Evolutionary conservation across 2,329 filamentous ascomycete species (phyloP).

Genomic region (Aspergillus ochraceoroseus): DNA sequence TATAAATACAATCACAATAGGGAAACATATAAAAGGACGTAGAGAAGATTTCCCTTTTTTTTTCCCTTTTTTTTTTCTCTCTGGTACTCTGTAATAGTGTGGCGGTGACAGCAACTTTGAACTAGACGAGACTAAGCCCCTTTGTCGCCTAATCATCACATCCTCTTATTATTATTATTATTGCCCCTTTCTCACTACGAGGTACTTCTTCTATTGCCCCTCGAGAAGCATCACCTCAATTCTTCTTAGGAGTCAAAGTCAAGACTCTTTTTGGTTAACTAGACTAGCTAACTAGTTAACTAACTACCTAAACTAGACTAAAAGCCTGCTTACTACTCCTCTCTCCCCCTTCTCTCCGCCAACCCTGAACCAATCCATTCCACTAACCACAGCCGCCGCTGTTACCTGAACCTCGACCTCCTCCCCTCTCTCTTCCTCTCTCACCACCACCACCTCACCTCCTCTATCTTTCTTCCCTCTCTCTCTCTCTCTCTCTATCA

Average conservation of each 20-base stretch:
- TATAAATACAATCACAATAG: too few species aligned
- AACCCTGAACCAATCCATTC: too few species aligned
- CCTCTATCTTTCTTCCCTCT: conserved; percentile 14
- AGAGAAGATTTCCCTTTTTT: neutral
- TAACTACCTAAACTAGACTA: too few species aligned
- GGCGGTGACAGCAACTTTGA: conserved; percentile 21
- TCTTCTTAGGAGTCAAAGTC: too few species aligned
- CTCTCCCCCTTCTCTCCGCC: conserved; percentile 7
- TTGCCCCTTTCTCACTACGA: conserved; percentile 12
- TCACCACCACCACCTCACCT: conserved; percentile 9
- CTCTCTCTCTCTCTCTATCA: conserved; percentile 23
- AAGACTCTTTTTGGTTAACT: too few species aligned
- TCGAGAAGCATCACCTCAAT: too few species aligned
- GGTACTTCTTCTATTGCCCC: too few species aligned
- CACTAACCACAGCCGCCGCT: conserved; percentile 9
- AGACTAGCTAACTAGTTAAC: too few species aligned
- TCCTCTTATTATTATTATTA: conserved; percentile 16
- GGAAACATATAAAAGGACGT: too few species aligned
- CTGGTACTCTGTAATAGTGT: conserved; percentile 8
- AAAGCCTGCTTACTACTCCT: conserved; percentile 9
- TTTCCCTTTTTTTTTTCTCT: neutral
- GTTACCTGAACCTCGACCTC: conserved; percentile 10
- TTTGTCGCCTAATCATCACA: conserved; percentile 18
- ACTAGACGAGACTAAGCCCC: conserved; percentile 17
- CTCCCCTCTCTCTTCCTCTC: conserved; percentile 17